A percentile compares a stretch with the other conserved stretches of the same genome.
phyloP scores from a whole-genome alignment of 208 protist species.

The Leishmania mexicana region DNA sequence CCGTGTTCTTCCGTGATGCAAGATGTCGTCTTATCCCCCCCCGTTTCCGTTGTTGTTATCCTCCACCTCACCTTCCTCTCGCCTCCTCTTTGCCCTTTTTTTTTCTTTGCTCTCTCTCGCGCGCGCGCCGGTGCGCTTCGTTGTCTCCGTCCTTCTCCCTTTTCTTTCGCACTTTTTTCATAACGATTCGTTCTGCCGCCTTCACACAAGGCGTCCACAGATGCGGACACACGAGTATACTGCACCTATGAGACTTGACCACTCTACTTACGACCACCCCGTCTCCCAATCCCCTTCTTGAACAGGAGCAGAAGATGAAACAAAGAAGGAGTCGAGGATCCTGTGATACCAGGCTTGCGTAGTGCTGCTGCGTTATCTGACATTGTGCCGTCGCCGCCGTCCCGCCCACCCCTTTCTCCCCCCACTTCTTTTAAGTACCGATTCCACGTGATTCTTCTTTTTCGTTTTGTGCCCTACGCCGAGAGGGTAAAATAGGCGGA shows the following conservation, averaged over 20 bases:
- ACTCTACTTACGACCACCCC: neutral
- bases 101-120: neutral
- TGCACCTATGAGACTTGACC: neutral
- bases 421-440: neutral
- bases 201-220: neutral
- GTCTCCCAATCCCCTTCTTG: neutral
- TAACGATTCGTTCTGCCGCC: neutral
- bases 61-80: neutral
- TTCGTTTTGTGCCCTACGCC: neutral
- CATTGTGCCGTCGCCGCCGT: neutral
- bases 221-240: neutral
- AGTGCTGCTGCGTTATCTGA: neutral
- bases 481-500: neutral
- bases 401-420: too few relatives aligned
- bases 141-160: neutral
- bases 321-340: neutral
- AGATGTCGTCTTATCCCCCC: neutral
- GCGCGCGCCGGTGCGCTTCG: neutral
- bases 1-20: neutral
- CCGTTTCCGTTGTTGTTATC: neutral
- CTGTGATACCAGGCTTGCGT: neutral
- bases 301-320: neutral
- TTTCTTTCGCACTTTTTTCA: neutral
- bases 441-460: neutral
- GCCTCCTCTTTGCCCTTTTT: neutral